Evolutionary conservation across 768 basidiomycete genomes (phyloP).

Genomic region (Rhodotorula kratochvilovae): DNA sequence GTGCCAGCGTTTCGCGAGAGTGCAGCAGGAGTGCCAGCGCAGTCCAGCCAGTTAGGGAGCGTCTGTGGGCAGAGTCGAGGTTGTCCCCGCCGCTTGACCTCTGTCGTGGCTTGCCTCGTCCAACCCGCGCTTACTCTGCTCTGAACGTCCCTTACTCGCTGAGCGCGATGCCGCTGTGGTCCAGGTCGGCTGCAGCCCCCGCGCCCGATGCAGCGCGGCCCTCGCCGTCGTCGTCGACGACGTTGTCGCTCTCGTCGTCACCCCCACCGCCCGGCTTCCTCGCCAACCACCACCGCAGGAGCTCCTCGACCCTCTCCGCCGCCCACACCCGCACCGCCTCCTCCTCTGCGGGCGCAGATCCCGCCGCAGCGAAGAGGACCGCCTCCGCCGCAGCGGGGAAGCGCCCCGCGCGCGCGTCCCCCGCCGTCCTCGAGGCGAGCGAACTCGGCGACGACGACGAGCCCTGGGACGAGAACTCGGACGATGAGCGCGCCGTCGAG

Average conservation of each 20-base stretch:
- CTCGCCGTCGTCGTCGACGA: background rate
- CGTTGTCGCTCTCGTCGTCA: background rate
- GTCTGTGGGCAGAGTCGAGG: no score
- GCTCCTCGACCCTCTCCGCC: background rate
- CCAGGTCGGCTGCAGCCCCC: background rate
- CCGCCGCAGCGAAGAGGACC: no score
- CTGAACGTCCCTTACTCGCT: no score
- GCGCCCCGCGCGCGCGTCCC: background rate
- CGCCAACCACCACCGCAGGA: constrained; percentile 14
- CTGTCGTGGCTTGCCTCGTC: no score
- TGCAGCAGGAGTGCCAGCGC: no score
- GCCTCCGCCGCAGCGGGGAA: no score
- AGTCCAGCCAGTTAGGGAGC: no score
- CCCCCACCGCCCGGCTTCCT: constrained; percentile 4
- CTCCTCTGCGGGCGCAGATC: no score
- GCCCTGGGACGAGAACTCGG: constrained; percentile 22
- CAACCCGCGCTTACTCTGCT: no score
- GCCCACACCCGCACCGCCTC: background rate
- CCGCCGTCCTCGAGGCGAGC: background rate
- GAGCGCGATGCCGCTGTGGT: background rate
- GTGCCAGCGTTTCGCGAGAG: no score
- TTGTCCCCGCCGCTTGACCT: no score
- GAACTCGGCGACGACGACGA: constrained; percentile 22
- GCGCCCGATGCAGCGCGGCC: background rate
- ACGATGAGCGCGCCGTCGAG: constrained; percentile 17